Conservation (phyloP, 768 basidiomycete species). For the Kwoniella sp. region DNA sequence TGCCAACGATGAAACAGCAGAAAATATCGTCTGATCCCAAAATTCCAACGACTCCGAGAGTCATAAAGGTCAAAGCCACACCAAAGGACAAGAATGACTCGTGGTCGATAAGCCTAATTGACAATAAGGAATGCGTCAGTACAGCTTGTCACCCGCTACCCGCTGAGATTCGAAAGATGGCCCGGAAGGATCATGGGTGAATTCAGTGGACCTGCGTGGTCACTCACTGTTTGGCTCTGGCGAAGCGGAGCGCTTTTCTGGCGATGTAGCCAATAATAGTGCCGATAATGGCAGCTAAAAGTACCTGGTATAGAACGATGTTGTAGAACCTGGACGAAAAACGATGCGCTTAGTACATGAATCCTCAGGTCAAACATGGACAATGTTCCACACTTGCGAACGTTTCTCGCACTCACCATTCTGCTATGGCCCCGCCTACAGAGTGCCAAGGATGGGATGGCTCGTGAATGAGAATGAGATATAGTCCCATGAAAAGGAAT, state of each 20-base stretch:
- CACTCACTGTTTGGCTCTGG: conserved; percentile 42
- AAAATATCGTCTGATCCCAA: conserved; percentile 59
- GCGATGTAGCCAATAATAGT: conserved; percentile 57
- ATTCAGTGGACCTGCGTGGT: background rate
- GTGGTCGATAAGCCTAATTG: conserved; percentile 56
- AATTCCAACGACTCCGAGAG: conserved; percentile 55
- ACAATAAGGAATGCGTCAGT: background rate
- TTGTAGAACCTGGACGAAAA: conserved; percentile 49
- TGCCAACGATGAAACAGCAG: conserved; percentile 56
- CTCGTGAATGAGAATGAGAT: conserved; percentile 53
- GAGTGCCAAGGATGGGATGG: conserved; percentile 39
- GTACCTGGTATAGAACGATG: conserved; percentile 57
- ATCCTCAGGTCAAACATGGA: conserved; percentile 5
- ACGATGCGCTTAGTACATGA: background rate
- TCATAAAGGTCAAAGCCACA: conserved; percentile 56
- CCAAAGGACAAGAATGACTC: conserved; percentile 57
- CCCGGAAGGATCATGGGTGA: background rate
- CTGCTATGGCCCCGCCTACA: conserved; percentile 52
- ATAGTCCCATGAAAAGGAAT: conserved; percentile 57
- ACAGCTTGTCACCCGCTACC: no score
- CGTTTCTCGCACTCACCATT: conserved; percentile 52
- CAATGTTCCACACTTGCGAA: no score
- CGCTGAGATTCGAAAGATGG: no score
- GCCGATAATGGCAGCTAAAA: conserved; percentile 54
- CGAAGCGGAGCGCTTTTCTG: conserved; percentile 51